Conservation (phyloP, 2,329 filamentous ascomycete species). For the Teratosphaeria destructans region DNA sequence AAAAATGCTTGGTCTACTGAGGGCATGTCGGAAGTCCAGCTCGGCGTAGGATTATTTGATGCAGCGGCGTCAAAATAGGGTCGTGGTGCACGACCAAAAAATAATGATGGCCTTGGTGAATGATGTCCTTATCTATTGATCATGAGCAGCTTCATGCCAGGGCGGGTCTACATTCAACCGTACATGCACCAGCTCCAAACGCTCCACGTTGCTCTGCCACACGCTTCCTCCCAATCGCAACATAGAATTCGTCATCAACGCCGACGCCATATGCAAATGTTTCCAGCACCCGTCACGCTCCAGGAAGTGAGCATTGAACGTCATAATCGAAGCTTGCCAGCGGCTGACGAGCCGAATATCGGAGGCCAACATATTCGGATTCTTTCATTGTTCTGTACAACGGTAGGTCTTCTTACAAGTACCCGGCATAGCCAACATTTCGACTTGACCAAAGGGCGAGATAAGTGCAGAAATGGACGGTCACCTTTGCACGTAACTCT, state of each 20-base stretch:
- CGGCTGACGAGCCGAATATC: background rate
- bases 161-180: background rate
- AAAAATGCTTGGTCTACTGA: conserved; percentile 8
- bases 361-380: background rate
- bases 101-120: no score
- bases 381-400: background rate
- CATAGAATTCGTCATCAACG: background rate
- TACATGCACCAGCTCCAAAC: background rate
- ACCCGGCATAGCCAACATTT: background rate
- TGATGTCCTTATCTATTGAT: no score
- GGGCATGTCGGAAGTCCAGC: background rate
- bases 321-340: background rate
- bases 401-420: background rate
- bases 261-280: background rate
- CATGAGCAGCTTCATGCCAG: no score
- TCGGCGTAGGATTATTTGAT: no score
- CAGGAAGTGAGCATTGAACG: background rate
- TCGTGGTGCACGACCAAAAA: no score
- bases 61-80: no score
- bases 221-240: background rate
- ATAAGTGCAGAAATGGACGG: background rate
- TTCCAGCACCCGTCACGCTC: background rate
- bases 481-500: no score
- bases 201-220: background rate
- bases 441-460: background rate